Evolutionary conservation across 371 early-diverging fungal species (phyloP), one percentile per base, ranked within the genome.

Genomic region (Mucor plumbeus): DNA sequence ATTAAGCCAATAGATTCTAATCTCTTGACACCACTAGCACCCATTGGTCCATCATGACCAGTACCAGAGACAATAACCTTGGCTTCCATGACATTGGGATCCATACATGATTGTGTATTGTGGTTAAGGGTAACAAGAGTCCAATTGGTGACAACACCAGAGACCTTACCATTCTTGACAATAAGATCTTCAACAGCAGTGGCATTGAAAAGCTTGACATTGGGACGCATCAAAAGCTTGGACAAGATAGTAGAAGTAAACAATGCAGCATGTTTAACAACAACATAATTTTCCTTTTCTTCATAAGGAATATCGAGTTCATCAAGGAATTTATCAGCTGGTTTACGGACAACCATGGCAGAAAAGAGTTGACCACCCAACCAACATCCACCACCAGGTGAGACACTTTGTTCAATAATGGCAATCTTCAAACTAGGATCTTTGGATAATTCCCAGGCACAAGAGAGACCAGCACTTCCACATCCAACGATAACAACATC

Each of bases 201-300:
- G 43, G 92, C 92, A 75, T 92, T 92, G 85, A 90, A 92, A 60
- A 92, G 85, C 80, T 87, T 88, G 69, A 92, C 92, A 71, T 90
- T 90, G 61, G 87, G 85, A 61, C 84, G 83, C 64, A 78, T 71
- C 50, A 92, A 78, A 34, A 89, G 70, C 82, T 88, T 90, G 80
- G 88, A 84, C 33, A 92, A 71, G 68, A 90, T 85, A 60, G 92
- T 92, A 10, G 92, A 88, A 48, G 92, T 92, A 72, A 92, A 90
- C 61, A 92, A 81, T 15, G 90, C 92, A 35, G 90, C 90, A 70
- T 89, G 89, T 78, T 86, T 84, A 67, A 92, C 87, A 17, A 92
- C 90, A 31, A 90, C 90, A 67, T 87, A 90, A 81, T 90, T 80
- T 48, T 88, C 92, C 68, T 88, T 85, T 78, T 92, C 90, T 19